phyloP scores from a whole-genome alignment of 352 stramenopile genomes.

The Paralagenidium karlingii region DNA sequence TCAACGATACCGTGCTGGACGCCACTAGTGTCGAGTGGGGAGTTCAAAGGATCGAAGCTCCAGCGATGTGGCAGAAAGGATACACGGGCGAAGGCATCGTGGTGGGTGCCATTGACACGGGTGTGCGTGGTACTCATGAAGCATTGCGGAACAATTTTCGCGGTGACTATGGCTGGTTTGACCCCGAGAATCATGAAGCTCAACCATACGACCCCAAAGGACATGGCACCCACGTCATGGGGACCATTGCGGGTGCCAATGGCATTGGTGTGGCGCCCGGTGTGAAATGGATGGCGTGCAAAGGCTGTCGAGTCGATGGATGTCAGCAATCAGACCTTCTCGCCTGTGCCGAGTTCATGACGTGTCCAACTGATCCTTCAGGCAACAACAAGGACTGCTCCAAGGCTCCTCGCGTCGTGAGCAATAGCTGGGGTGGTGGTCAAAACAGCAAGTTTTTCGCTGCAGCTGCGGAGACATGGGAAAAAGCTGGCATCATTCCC shows the following conservation, averaged over 20 bases:
- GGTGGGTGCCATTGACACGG: constrained; percentile 32
- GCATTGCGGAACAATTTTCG: constrained; percentile 18
- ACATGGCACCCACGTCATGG: constrained; percentile 37
- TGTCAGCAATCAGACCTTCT: constrained; percentile 16
- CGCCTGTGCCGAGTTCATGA: constrained; percentile 32
- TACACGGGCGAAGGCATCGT: constrained; percentile 24
- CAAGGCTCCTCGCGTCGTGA: constrained; percentile 35
- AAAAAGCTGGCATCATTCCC: constrained; percentile 26
- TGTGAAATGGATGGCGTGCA: constrained; percentile 35
- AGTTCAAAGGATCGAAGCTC: constrained; percentile 21
- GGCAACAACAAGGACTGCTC: constrained; percentile 29
- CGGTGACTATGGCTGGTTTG: constrained; percentile 25
- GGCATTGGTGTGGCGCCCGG: constrained; percentile 31
- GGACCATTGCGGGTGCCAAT: constrained; percentile 19
- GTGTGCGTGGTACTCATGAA: constrained; percentile 19
- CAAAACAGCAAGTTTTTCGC: constrained; percentile 21
- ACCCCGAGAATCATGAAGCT: constrained; percentile 12
- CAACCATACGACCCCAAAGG: constrained; percentile 24
- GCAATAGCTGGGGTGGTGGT: constrained; percentile 33
- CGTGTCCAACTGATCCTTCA: constrained; percentile 39
- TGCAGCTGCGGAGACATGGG: constrained; percentile 22
- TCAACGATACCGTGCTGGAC: not conserved
- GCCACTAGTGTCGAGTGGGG: constrained; percentile 12
- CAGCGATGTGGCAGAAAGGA: constrained; percentile 18
- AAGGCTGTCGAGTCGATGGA: constrained; percentile 12